Base-by-base conservation (phyloP, 495 filamentous ascomycete genomes). In the Symbiotaphrina buchneri region DNA sequence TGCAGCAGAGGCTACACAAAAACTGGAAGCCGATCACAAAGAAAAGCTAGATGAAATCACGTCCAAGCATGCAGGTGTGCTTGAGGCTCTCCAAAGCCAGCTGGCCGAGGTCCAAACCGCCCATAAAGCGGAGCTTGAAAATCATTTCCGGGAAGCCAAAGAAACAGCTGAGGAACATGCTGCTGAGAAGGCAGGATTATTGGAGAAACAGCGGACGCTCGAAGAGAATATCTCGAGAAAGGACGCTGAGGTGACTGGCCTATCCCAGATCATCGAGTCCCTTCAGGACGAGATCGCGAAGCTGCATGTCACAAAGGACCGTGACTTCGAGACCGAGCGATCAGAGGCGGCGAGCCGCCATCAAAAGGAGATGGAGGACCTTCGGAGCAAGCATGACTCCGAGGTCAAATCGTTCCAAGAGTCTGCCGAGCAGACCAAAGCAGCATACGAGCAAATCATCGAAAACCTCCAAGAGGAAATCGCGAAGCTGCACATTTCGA, bases 261-360 rank as follows among this genome's bases (percentile, higher is more conserved):
- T 21, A 13, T 11, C 18, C 18, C 14, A 31, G 15, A 21, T 21
- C 14, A 13, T 31, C 18, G 18, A 31, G n/a, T 3, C 21, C 30
- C 10, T 31, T 18, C 14, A 31, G 30, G n/a, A 21, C 17, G 30
- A 31, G 15, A 8, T 31, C 18, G 18, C 11, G 15, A 31, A 18
- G 30, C 30, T 21, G 23, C 30, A 31, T 13, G 30, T 21, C 10
- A 20, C 13, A 8, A 31, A 31, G 11, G 27, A 29, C 11, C 30
- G 3, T 7, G 30, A 31, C 18, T 31, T 21, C 10, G 15, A 31
- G 4, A 11, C 30, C n/a, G 23, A 21, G 15, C 5, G 21, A 20
- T 18, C 14, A 18, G 16, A n/a, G n/a, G n/a, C n/a, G n/a, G n/a
- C n/a, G n/a, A n/a, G n/a, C n/a, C n/a, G n/a, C n/a, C n/a, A n/a